Evolutionary conservation across 306 rosid species (phyloP).

Genomic region (Bauhinia variegata): DNA sequence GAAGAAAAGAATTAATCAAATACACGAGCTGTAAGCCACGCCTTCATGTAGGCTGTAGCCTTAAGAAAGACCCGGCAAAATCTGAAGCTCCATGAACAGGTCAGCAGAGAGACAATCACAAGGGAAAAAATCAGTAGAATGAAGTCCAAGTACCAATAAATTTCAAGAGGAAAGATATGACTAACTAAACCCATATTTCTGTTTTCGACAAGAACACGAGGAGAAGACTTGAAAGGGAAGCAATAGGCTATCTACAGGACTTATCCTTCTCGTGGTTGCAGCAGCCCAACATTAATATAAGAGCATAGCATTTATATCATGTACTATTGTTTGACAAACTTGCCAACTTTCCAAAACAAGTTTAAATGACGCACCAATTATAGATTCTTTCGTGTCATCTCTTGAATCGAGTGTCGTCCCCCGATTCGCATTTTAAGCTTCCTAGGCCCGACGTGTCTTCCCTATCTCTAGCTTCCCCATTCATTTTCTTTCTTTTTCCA

Average conservation of each 20-base stretch:
- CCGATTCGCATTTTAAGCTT: constrained; percentile 31
- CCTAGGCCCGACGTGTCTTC: constrained; percentile 30
- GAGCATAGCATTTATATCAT: constrained; percentile 25
- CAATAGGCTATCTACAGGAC: constrained; percentile 31
- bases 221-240: constrained; percentile 39
- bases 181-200: neutral
- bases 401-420: constrained; percentile 38
- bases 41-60: too few relatives aligned
- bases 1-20: too few relatives aligned
- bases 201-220: constrained; percentile 2
- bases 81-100: too few relatives aligned
- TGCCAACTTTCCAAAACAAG: constrained; percentile 33
- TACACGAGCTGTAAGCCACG: too few relatives aligned
- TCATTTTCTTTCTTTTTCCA: constrained; percentile 27
- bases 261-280: constrained; percentile 19
- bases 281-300: constrained; percentile 31
- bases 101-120: too few relatives aligned
- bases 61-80: too few relatives aligned
- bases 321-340: constrained; percentile 38
- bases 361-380: constrained; percentile 34
- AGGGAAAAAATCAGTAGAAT: too few relatives aligned
- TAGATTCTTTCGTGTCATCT: constrained; percentile 41
- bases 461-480: constrained; percentile 8
- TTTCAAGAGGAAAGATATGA: constrained; percentile 29
- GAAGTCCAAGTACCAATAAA: constrained; percentile 37